These are phyloP conservation scores for Phytophthora capsici DNA, from an alignment of 352 stramenopile genomes.

Conservation along the genomic window DNA sequence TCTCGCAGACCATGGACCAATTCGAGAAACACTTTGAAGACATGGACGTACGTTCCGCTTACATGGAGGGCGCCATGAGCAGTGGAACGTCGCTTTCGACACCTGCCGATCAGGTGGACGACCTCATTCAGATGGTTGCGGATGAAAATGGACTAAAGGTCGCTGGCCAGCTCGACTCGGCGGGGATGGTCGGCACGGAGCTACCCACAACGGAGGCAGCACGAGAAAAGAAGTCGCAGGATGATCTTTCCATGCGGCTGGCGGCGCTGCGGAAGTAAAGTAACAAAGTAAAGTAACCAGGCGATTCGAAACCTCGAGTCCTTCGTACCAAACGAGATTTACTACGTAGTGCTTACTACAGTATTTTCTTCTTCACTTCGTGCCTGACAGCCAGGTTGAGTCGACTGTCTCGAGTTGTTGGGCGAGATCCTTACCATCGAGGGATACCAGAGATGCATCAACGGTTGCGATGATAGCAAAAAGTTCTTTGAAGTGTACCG, in stretches of 20 bases:
- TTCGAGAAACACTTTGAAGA: constrained; percentile 99
- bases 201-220: constrained; percentile 66
- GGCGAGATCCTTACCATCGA: no score
- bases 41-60: constrained; percentile 97
- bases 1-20: constrained; percentile 97
- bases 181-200: constrained; percentile 86
- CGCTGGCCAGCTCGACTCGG: constrained; percentile 93
- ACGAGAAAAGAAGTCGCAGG: constrained; percentile 82
- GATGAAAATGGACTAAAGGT: constrained; percentile 98
- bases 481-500: no score
- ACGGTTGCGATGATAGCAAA: no score
- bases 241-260: constrained; percentile 84
- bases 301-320: background rate
- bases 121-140: constrained; percentile 97
- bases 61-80: constrained; percentile 99
- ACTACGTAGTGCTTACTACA: no score
- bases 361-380: no score
- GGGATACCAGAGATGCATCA: no score
- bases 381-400: no score
- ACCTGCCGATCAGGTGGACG: constrained; percentile 97
- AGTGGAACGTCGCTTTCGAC: constrained; percentile 95
- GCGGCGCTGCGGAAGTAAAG: constrained; percentile 78
- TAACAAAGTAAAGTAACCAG: constrained; percentile 2
- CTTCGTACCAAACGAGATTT: no score
- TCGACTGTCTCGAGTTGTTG: no score